These are phyloP conservation scores for Cordyceps javanica DNA, from an alignment of 2,329 filamentous ascomycete species.

Conservation along the genomic window DNA sequence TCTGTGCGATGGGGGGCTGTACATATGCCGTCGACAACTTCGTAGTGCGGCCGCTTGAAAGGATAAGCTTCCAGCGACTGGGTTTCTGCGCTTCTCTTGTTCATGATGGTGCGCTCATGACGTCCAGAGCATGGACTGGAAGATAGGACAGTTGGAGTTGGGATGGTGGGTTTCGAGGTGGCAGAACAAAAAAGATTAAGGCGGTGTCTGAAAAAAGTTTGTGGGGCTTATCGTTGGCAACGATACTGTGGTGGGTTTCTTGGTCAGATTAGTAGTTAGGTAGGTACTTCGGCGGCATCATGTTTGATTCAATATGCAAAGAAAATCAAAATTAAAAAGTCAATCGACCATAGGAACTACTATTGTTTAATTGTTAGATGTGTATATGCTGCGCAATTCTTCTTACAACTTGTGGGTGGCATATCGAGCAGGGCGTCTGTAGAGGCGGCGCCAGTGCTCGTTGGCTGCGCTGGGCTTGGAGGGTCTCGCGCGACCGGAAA, in stretches of 20 bases:
- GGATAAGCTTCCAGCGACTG: conserved; percentile 20
- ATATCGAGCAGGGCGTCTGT: no score
- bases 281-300: no score
- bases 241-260: conserved; percentile 11
- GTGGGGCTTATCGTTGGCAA: conserved; percentile 19
- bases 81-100: conserved; percentile 25
- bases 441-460: not conserved
- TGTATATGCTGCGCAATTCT: no score
- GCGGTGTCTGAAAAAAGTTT: conserved; percentile 28
- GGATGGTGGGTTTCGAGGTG: conserved; percentile 13
- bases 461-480: not conserved
- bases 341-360: no score
- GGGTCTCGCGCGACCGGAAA: conserved; percentile 27
- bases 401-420: no score
- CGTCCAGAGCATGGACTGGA: not conserved
- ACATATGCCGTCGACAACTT: conserved; percentile 20
- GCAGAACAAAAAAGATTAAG: conserved; percentile 28
- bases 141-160: conserved; percentile 12
- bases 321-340: no score
- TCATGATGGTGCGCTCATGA: conserved; percentile 24
- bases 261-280: not conserved
- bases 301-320: no score
- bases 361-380: no score
- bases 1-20: conserved; percentile 2
- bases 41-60: conserved; percentile 22